Base-by-base conservation (phyloP, 768 basidiomycete species). In the Suillus subaureus region DNA sequence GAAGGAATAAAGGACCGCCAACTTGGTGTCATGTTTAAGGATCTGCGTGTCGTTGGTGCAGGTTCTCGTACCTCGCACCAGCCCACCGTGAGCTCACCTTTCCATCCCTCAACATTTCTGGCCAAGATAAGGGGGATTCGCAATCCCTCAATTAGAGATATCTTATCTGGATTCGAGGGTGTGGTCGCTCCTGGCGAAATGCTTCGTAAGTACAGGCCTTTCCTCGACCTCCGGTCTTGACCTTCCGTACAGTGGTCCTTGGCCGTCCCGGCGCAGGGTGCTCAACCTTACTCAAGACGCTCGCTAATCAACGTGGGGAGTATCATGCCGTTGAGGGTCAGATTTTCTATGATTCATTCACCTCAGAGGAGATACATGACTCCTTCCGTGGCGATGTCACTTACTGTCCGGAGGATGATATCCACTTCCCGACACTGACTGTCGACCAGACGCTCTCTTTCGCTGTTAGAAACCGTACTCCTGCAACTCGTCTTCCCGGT, bases 231-330 rank as follows among this genome's bases (percentile, higher is more conserved):
- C 54, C 12, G 1, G 21, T 55, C 6, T 35, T 55, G 12, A 55
- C 33, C 6, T 55, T 9, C 15, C 6, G n/a, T 64, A 5, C 70
- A 91, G 91, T 96, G 23, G 94, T 95, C 12, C 84, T 96, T 31
- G 94, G 94, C 28, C 84, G 93, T 37, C 94, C 94, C 0, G 91
- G 91, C 11, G 88, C 92, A 0, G 94, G 95, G 3, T 96, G 94
- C 74, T 88, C 85, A 23, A 94, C 95, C 0, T 82, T 97, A 52
- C 85, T 97, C 63, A 94, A 94, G 76, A 84, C 85, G 0, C 83
- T 97, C 60, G 84, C 95, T n/a, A 95, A 96, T 71, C 87, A 89
- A 68, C 85, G 89, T 2, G 79, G 81, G 3, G 90, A 89, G 66
- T 96, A 84, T 71, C 82, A 92, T 65, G 72, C 79, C 2, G 84